Evolutionary conservation across 169 alveolate species (phyloP).

Genomic region (Neospora caninum): DNA sequence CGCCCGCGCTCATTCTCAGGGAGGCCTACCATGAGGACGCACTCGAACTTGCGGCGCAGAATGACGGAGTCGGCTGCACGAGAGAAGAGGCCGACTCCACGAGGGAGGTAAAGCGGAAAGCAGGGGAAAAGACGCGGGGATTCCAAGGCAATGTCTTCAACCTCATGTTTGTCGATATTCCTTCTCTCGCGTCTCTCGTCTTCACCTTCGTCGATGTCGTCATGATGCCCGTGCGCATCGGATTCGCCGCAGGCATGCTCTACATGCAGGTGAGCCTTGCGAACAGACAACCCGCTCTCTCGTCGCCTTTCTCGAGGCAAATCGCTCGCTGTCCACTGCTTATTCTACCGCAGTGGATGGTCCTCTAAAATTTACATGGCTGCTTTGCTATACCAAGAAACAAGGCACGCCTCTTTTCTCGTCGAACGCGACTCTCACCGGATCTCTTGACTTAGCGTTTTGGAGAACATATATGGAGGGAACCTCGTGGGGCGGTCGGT

Average conservation of each 20-base stretch:
- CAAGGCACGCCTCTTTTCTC: no score
- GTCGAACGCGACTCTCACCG: no score
- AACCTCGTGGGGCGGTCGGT: no score
- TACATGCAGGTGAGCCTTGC: slow-evolving; percentile 30
- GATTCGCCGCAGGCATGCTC: slow-evolving; percentile 34
- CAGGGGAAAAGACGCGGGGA: background rate
- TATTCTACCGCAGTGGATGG: no score
- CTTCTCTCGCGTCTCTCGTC: slow-evolving; percentile 56
- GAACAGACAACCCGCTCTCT: background rate
- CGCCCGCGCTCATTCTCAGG: slow-evolving; percentile 10
- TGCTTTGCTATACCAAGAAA: no score
- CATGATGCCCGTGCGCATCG: slow-evolving; percentile 50
- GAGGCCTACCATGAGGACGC: background rate
- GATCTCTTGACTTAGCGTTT: no score
- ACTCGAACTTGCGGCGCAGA: background rate
- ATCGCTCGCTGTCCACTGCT: no score
- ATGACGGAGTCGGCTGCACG: background rate
- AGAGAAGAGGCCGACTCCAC: background rate
- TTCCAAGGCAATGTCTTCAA: slow-evolving; percentile 35
- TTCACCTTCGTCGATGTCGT: slow-evolving; percentile 35
- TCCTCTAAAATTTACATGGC: no score
- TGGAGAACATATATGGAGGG: no score
- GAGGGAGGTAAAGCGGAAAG: background rate
- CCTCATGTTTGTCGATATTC: slow-evolving; percentile 57
- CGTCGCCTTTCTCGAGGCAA: background rate